Evolutionary conservation across 768 basidiomycete genomes (phyloP), one percentile per base, ranked within the genome.

Genomic region (Tricholoma furcatifolium): DNA sequence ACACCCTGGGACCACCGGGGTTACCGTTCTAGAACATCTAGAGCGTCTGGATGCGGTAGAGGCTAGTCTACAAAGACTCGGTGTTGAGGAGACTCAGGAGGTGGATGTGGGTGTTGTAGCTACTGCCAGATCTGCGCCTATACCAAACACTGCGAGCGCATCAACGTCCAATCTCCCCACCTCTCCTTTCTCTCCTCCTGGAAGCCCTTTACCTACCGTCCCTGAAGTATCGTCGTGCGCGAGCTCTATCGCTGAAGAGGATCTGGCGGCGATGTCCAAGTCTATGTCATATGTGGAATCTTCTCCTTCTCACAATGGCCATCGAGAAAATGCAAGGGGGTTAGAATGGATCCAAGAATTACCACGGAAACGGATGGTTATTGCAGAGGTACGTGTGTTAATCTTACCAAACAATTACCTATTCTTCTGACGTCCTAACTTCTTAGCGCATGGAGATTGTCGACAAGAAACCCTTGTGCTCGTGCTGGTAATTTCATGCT

Each of bases 21-120:
- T 93, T 21, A 87, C 84, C 9, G 85, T 93, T 43, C 76, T 94
- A 34, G 88, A 91, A 62, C 91, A 93, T 59, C 76, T 94, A 58
- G 92, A 94, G 63, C 83, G 88, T 42, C 69, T 94, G 42, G 92
- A 94, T 64, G 86, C 82, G 14, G 88, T 89, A 15, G 89, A 92
- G 58, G 87, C 88, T 7, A 83, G 88, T 57, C 66, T 91, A 54
- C 85, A 89, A 62, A 75, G 88, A 43, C 77, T 91, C n/a, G 85
- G 83, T 10, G 75, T 78, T 27, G 82, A 83, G 41, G 78, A 82
- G 10, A 39, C 46, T 5, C 78, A 78, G 56, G 82, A 83, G 49
- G 79, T 82, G 6, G 90, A 91, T 58, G 86, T 91, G 20, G 88
- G 80, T 20, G 81, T 80, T 61, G 23, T 74, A 6, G 70, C 73